phyloP scores from a whole-genome alignment of 2,329 filamentous ascomycete genomes.

The Alternaria ethzedia region DNA sequence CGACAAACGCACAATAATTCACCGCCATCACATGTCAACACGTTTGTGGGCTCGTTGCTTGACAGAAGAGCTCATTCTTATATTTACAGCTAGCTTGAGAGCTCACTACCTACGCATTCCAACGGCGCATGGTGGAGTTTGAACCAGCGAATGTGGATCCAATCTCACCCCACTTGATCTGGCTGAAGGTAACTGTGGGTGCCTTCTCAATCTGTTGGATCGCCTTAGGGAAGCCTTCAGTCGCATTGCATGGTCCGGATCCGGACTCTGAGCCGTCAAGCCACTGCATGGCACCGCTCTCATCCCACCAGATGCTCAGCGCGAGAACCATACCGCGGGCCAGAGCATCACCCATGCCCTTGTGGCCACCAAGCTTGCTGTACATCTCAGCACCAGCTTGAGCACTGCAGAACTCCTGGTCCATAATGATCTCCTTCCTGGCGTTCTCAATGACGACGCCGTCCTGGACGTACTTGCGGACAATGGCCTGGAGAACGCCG shows the following conservation, averaged over 20 bases:
- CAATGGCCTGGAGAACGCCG: constrained; percentile 66
- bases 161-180: constrained; percentile 68
- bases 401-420: constrained; percentile 39
- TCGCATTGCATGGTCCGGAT: constrained; percentile 57
- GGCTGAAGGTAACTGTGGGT: constrained; percentile 61
- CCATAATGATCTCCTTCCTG: constrained; percentile 41
- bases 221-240: constrained; percentile 59
- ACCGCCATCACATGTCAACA: background rate
- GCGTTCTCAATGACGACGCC: constrained; percentile 66
- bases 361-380: constrained; percentile 50
- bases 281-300: constrained; percentile 63
- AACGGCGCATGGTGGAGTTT: constrained; percentile 17
- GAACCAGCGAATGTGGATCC: constrained; percentile 56
- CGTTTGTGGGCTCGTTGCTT: too few species aligned
- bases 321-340: constrained; percentile 60
- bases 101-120: constrained; percentile 20
- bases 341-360: constrained; percentile 56
- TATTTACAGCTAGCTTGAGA: background rate
- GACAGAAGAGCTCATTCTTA: background rate
- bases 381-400: constrained; percentile 37
- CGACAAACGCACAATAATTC: background rate
- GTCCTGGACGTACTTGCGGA: constrained; percentile 70
- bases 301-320: constrained; percentile 64
- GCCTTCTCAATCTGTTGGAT: constrained; percentile 57
- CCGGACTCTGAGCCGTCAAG: constrained; percentile 60